phyloP scores from a whole-genome alignment of 768 basidiomycete species.

The Daedaleopsis sinensis region DNA sequence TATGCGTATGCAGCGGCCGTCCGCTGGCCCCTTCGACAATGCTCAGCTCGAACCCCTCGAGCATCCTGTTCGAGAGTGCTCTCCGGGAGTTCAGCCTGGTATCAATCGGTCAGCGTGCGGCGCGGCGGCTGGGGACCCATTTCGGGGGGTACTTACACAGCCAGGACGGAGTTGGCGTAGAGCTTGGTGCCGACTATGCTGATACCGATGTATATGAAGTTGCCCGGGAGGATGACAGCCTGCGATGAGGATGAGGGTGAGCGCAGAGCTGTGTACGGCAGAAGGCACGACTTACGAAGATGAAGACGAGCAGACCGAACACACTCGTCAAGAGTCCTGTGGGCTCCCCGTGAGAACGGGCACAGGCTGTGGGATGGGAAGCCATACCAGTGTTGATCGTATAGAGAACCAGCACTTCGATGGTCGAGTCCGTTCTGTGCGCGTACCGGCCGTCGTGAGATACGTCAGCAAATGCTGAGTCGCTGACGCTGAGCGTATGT shows the following conservation, averaged over 20 bases:
- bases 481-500: neutral
- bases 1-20: neutral
- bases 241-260: neutral
- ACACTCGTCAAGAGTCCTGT: neutral
- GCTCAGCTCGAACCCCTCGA: neutral
- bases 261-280: neutral
- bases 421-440: conserved; percentile 2
- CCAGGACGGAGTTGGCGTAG: conserved; percentile 3
- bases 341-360: neutral
- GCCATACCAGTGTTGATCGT: conserved; percentile 1
- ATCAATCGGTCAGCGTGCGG: too few species aligned
- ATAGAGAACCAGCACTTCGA: neutral
- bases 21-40: neutral
- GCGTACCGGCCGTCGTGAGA: too few species aligned
- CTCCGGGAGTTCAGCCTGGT: neutral
- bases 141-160: neutral
- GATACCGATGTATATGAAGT: conserved; percentile 7
- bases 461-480: neutral
- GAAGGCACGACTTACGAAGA: neutral
- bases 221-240: neutral
- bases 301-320: neutral
- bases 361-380: neutral
- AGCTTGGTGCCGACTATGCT: conserved; percentile 3
- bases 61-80: neutral
- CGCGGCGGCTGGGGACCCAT: too few species aligned